phyloP scores from a whole-genome alignment of 495 filamentous ascomycete species.

The Penicillium nucicola region DNA sequence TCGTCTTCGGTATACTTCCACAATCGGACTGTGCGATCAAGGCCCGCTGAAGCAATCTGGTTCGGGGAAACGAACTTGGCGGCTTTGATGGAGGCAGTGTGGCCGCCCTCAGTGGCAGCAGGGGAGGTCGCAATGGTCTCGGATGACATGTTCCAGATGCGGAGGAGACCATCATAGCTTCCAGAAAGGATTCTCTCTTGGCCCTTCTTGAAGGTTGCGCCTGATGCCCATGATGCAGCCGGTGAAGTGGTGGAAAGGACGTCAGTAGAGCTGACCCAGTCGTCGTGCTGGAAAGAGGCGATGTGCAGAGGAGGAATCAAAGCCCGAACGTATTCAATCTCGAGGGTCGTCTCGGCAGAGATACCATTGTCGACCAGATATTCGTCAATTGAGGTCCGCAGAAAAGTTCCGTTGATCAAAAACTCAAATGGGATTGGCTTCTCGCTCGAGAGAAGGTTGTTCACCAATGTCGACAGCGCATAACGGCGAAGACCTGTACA shows the following conservation, averaged over 20 bases:
- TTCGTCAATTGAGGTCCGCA: conserved; percentile 83
- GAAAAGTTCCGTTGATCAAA: conserved; percentile 85
- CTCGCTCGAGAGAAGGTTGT: conserved; percentile 77
- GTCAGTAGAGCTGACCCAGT: conserved; percentile 94
- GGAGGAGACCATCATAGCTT: conserved; percentile 82
- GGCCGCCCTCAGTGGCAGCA: conserved; percentile 60
- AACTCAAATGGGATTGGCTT: conserved; percentile 92
- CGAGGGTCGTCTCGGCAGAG: conserved; percentile 79
- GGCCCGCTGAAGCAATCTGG: conserved; percentile 72
- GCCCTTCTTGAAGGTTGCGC: conserved; percentile 36
- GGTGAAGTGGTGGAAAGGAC: conserved; percentile 66
- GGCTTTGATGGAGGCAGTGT: conserved; percentile 71
- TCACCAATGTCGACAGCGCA: conserved; percentile 87
- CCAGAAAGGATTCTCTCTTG: conserved; percentile 78
- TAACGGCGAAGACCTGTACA: conserved; percentile 76
- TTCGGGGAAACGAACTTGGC: conserved; percentile 75
- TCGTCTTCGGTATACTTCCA: conserved; percentile 79
- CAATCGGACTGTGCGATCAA: conserved; percentile 78
- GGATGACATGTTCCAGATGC: conserved; percentile 86
- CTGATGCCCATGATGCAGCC: conserved; percentile 55
- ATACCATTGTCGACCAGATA: conserved; percentile 83
- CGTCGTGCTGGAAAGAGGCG: conserved; percentile 89
- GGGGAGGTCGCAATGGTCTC: conserved; percentile 70
- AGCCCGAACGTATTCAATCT: conserved; percentile 89
- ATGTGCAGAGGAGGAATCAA: conserved; percentile 83